These are phyloP conservation scores for Plantago lanceolata DNA, from an alignment of 305 asterid species.

Conservation along the genomic window DNA sequence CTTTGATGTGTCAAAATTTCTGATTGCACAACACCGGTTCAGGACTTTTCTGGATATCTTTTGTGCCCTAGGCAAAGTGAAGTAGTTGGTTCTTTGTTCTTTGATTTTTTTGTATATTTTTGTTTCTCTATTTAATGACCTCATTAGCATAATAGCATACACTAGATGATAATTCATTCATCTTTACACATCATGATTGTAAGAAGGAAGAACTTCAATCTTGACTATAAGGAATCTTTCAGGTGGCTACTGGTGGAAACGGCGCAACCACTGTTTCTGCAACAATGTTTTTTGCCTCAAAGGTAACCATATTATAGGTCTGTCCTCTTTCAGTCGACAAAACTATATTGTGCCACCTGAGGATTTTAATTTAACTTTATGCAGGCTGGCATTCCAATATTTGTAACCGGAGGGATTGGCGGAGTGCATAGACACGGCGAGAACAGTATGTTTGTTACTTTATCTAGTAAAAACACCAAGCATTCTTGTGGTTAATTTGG, in stretches of 20 bases:
- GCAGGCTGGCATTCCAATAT: conserved; percentile 87
- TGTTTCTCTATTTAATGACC: no score
- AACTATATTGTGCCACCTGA: conserved; percentile 15
- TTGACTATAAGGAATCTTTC: conserved; percentile 26
- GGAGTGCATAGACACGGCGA: conserved; percentile 95
- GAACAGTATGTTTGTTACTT: conserved; percentile 49
- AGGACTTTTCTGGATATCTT: neutral
- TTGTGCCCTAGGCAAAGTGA: no score
- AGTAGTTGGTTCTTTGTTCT: no score
- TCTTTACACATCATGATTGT: conserved; percentile 6
- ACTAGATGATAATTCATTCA: neutral
- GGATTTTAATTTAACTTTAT: conserved; percentile 11
- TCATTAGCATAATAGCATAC: neutral
- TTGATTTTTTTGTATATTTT: no score
- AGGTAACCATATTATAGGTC: conserved; percentile 44
- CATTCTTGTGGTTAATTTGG: neutral
- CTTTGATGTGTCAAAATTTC: conserved; percentile 11
- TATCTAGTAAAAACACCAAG: conserved; percentile 2
- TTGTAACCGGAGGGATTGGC: conserved; percentile 94
- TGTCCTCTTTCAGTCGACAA: neutral
- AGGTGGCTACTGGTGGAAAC: conserved; percentile 77
- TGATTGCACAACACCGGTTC: neutral
- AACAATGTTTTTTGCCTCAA: conserved; percentile 80
- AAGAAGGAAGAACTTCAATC: conserved; percentile 16
- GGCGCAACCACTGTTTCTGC: conserved; percentile 96